A percentile compares a stretch with the other conserved stretches of the same genome.
Conservation (phyloP, 2,329 filamentous ascomycete species). For the Aspergillus puulaauensis region DNA sequence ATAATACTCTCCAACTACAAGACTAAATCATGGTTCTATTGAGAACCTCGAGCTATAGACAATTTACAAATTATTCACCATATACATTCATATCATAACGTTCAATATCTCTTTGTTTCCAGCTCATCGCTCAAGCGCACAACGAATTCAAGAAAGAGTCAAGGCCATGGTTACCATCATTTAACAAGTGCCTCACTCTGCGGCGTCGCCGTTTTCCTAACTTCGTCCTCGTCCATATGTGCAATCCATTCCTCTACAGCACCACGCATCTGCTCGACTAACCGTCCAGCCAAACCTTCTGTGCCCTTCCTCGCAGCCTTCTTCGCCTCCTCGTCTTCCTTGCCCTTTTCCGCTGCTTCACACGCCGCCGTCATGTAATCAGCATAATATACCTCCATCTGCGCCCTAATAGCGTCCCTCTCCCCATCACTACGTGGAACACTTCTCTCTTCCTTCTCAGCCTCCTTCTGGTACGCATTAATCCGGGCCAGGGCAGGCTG, state of each 20-base stretch:
- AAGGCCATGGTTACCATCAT: neutral
- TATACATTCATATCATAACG: too few species aligned
- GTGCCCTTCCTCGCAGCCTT: neutral
- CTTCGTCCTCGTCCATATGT: neutral
- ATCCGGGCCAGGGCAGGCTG: constrained; percentile 18
- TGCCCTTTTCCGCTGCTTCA: neutral
- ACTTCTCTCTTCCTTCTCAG: too few species aligned
- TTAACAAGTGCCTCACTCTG: too few species aligned
- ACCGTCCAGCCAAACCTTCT: neutral
- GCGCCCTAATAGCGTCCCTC: neutral
- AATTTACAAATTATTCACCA: too few species aligned
- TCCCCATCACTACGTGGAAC: neutral
- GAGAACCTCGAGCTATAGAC: too few species aligned
- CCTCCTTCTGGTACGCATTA: constrained; percentile 11
- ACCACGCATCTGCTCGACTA: neutral
- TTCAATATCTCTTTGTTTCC: too few species aligned
- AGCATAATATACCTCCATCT: neutral
- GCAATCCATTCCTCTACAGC: neutral
- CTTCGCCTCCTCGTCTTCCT: neutral
- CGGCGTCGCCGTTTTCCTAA: too few species aligned
- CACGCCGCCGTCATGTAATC: neutral
- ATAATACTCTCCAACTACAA: too few species aligned
- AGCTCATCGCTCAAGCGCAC: too few species aligned
- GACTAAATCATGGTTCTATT: too few species aligned
- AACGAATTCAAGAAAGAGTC: too few species aligned